A percentile compares a stretch with the other conserved stretches of the same genome.
phyloP scores from a whole-genome alignment of 352 stramenopile genomes.

The Pythium phragmiticola region DNA sequence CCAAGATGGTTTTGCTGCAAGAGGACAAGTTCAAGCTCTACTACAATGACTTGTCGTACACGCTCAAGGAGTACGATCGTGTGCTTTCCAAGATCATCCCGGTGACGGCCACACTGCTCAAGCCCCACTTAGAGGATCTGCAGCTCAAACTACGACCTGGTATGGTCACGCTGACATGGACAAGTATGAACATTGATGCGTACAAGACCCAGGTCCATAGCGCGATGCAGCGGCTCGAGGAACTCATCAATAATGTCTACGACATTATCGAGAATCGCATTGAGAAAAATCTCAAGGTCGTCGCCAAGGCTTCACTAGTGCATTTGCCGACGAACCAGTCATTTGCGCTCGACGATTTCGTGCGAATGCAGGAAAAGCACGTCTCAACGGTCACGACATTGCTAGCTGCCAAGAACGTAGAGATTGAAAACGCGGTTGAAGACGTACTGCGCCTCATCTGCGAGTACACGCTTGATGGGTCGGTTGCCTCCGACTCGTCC shows the following conservation, averaged over 20 bases:
- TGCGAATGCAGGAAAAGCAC: slow-evolving; percentile 95
- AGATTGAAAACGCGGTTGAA: slow-evolving; percentile 98
- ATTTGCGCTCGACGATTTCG: slow-evolving; percentile 98
- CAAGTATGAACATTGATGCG: slow-evolving; percentile 99
- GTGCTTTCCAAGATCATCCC: slow-evolving; percentile 97
- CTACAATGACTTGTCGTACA: slow-evolving; percentile 97
- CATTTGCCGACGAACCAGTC: slow-evolving; percentile 95
- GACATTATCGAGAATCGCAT: slow-evolving; percentile 99
- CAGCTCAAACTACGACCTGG: slow-evolving; percentile 98
- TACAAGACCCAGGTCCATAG: slow-evolving; percentile 95
- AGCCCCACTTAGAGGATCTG: slow-evolving; percentile 99
- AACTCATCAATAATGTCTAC: slow-evolving; percentile 98
- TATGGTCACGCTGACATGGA: slow-evolving; percentile 99
- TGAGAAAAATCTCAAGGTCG: slow-evolving; percentile 98
- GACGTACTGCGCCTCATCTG: slow-evolving; percentile 96
- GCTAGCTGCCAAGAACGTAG: slow-evolving; percentile 97
- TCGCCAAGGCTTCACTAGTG: slow-evolving; percentile 97
- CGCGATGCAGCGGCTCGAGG: slow-evolving; percentile 95
- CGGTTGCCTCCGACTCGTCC: slow-evolving; percentile 80
- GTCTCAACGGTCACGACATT: slow-evolving; percentile 90
- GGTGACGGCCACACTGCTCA: slow-evolving; percentile 93
- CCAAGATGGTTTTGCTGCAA: slow-evolving; percentile 97
- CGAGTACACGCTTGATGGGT: slow-evolving; percentile 87
- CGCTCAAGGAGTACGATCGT: slow-evolving; percentile 96
- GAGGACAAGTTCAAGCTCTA: slow-evolving; percentile 99